Conservation (phyloP, 352 stramenopile genomes). For the Phytophthora crassamura region DNA sequence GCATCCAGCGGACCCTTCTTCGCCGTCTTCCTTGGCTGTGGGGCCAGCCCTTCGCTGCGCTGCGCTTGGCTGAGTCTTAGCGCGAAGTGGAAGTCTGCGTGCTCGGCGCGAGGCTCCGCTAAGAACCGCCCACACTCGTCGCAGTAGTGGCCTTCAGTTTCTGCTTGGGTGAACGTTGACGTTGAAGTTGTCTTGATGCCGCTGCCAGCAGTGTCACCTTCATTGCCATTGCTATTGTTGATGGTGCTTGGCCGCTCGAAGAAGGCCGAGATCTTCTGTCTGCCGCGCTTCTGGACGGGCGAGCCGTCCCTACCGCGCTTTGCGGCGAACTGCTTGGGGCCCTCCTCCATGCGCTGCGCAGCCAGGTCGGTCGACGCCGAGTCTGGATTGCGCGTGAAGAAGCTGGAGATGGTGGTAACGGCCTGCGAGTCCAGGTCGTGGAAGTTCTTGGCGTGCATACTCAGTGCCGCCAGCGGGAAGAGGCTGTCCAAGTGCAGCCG, state of each 20-base stretch:
- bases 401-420: constrained; percentile 69
- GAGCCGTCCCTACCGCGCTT: constrained; percentile 25
- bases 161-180: constrained; percentile 3
- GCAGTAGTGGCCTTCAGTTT: constrained; percentile 40
- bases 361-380: constrained; percentile 9
- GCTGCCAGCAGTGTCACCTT: not conserved
- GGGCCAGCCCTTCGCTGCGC: constrained; percentile 19
- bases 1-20: constrained; percentile 57
- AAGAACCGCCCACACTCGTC: constrained; percentile 44
- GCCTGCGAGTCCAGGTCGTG: constrained; percentile 49
- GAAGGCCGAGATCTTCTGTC: constrained; percentile 69
- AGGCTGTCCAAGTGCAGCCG: constrained; percentile 56
- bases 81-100: constrained; percentile 70
- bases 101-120: constrained; percentile 44
- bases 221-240: constrained; percentile 5
- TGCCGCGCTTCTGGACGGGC: constrained; percentile 30
- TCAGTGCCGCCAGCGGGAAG: constrained; percentile 65
- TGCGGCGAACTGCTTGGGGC: constrained; percentile 29
- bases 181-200: constrained; percentile 28
- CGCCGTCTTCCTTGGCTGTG: constrained; percentile 13
- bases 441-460: constrained; percentile 79
- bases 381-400: constrained; percentile 54
- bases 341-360: constrained; percentile 32
- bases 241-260: constrained; percentile 31
- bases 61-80: constrained; percentile 48